phyloP scores from a whole-genome alignment of 306 rosid genomes.

The Gastrolobium bilobum region DNA sequence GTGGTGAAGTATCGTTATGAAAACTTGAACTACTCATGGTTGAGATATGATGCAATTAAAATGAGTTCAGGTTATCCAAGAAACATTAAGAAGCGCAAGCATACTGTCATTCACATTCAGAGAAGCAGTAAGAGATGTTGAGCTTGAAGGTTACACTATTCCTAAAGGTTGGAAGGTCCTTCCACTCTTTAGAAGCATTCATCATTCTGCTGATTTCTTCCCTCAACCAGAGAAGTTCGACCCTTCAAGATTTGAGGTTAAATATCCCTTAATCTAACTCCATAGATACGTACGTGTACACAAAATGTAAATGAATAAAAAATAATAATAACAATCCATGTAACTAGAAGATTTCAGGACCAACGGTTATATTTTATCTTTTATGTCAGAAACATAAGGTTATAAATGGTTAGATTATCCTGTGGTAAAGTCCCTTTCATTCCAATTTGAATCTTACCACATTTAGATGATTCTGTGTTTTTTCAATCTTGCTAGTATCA shows the following conservation, averaged over 20 bases:
- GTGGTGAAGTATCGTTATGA: not conserved
- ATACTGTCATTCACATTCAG: constrained; percentile 92
- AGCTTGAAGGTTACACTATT: constrained; percentile 81
- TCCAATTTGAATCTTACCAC: constrained; percentile 50
- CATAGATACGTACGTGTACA: no score
- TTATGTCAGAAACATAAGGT: constrained; percentile 62
- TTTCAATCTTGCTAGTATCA: constrained; percentile 51
- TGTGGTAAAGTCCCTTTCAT: constrained; percentile 64
- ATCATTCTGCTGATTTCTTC: constrained; percentile 77
- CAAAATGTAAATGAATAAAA: not conserved
- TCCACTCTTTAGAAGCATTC: constrained; percentile 94
- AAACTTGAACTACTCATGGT: not conserved
- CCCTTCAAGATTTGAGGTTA: constrained; percentile 95
- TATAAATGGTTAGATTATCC: constrained; percentile 49
- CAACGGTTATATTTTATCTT: constrained; percentile 47
- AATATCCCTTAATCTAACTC: no score
- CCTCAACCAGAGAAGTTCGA: constrained; percentile 88
- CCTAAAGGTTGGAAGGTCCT: constrained; percentile 98
- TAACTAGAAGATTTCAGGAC: not conserved
- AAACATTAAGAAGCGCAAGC: constrained; percentile 87
- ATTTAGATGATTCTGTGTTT: constrained; percentile 29
- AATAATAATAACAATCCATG: not conserved
- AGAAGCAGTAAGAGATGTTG: constrained; percentile 88
- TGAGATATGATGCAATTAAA: not conserved
- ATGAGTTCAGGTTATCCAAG: constrained; percentile 75